Evolutionary conservation across 2,329 filamentous ascomycete species (phyloP), one percentile per base, ranked within the genome.

Genomic region (Calonectria pseudoturangicola): DNA sequence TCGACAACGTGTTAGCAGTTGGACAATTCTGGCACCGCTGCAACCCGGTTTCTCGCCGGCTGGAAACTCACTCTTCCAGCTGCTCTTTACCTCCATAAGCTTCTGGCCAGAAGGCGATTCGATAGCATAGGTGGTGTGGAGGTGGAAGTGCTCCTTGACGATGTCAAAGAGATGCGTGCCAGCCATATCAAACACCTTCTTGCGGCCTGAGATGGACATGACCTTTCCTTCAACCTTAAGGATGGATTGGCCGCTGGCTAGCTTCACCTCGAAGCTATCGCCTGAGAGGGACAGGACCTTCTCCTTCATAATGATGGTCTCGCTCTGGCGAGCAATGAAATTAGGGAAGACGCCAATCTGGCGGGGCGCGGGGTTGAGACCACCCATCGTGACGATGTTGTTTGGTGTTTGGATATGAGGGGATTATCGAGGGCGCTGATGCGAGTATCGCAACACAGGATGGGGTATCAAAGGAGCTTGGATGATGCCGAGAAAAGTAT

Each of bases 221-320:
- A 87, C 79, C 69, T 89, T 88, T 75, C 90, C 91, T 74, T 91
- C 83, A 51, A 92, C 88, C 74, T 87, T 87, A 74, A 93, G 82
- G 39, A 93, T 77, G 0, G 89, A 86, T 27, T 86, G 83, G 27
- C 90, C 90, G 71, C 87, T 88, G 54, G 86, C 83, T 6, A 89
- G 87, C 67, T 87, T 88, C 81, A 94, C 89, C 74, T 90, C 89
- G 83, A 93, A 94, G 81, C 87, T 90, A 83, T 93, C 91, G 70
- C 91, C 91, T 1, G 88, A 88, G 10, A 93, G 83, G 3, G 91
- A 92, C 71, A 92, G 81, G 21, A 92, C 85, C 76, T 91, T 91
- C 78, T 93, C 91, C 76, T 88, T 90, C 62, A 94, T 84, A 2
- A 90, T 80, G 8, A 94, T 83, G 2, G 88, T 90, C 77, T 88